Conservation (phyloP, 2,329 filamentous ascomycete species). For the Aspergillus bombycis region DNA sequence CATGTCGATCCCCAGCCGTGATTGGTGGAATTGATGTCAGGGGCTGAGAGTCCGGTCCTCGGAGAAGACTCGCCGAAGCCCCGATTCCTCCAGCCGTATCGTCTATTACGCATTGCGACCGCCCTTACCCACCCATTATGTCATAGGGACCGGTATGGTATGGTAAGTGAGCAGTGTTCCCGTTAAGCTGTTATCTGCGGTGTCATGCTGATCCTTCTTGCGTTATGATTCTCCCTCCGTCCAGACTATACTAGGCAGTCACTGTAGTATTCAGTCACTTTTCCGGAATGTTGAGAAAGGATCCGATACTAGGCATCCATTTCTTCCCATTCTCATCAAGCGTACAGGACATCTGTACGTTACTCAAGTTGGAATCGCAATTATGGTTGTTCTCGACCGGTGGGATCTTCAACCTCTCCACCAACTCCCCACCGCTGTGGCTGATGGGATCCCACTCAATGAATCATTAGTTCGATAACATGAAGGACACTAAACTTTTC, state of each 20-base stretch:
- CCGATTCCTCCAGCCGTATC: background rate
- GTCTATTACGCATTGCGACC: background rate
- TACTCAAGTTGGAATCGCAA: background rate
- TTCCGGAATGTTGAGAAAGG: background rate
- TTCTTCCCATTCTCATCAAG: background rate
- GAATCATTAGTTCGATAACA: background rate
- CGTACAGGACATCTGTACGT: background rate
- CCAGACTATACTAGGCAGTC: background rate
- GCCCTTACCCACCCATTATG: background rate
- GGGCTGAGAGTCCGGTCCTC: background rate
- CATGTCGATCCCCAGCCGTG: background rate
- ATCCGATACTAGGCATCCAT: background rate
- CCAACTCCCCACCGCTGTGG: background rate
- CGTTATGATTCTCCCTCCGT: background rate
- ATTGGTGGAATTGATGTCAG: conserved; percentile 1
- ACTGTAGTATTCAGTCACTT: background rate
- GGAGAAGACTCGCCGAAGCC: background rate
- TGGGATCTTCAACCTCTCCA: background rate
- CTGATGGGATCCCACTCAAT: background rate
- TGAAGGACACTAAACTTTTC: background rate
- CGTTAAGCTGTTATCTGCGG: background rate
- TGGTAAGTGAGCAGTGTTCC: background rate
- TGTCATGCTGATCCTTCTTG: background rate
- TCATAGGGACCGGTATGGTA: background rate
- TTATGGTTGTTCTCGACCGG: background rate